Conservation (phyloP, 805 yeast genomes). For the Starmerella sp. region DNA sequence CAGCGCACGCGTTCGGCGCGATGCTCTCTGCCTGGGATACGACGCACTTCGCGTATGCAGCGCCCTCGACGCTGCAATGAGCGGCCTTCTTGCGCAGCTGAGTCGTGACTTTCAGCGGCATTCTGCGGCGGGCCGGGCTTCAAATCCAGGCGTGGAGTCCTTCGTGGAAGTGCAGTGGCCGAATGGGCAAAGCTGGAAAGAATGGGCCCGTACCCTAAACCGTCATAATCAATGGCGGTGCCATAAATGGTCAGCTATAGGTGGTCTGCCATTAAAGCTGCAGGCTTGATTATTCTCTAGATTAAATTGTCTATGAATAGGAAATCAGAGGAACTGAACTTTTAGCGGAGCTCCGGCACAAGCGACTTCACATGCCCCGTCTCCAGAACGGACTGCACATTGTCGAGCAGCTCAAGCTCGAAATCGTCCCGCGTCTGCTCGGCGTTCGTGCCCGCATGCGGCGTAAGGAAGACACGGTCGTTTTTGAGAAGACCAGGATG, state of each 20-base stretch:
- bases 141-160: background rate
- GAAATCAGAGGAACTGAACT: too few relatives aligned
- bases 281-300: too few relatives aligned
- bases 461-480: slow-evolving; percentile 52
- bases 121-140: background rate
- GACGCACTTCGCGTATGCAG: slow-evolving; percentile 20
- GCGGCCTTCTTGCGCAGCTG: slow-evolving; percentile 19
- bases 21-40: slow-evolving; percentile 20
- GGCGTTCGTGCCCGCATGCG: slow-evolving; percentile 83
- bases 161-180: background rate
- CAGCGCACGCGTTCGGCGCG: slow-evolving; percentile 18
- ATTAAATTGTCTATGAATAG: too few relatives aligned
- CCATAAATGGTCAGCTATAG: too few relatives aligned
- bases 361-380: slow-evolving; percentile 46
- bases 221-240: background rate
- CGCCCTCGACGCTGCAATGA: slow-evolving; percentile 18
- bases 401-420: slow-evolving; percentile 65
- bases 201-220: background rate
- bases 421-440: slow-evolving; percentile 57
- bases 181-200: background rate
- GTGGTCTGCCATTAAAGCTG: too few relatives aligned
- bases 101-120: slow-evolving; percentile 12
- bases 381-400: slow-evolving; percentile 42
- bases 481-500: slow-evolving; percentile 42
- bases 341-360: background rate